phyloP scores from a whole-genome alignment of 305 asterid species.

The Petunia hybrid region DNA sequence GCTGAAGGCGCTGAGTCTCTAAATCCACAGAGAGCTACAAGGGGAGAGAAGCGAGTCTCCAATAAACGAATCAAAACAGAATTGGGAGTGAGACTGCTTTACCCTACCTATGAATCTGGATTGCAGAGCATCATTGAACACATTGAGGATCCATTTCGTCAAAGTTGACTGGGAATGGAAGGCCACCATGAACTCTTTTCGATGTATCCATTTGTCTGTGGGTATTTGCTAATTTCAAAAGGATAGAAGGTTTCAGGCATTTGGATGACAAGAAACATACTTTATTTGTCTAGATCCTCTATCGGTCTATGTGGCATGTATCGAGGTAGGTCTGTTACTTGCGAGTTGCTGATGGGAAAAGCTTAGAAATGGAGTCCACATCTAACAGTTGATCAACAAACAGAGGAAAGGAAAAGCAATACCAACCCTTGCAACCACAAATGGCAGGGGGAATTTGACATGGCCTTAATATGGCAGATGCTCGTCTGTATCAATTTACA shows the following conservation, averaged over 20 bases:
- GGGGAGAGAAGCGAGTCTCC: conserved; percentile 78
- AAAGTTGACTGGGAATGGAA: conserved; percentile 22
- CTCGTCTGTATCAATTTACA: too few species aligned
- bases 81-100: conserved; percentile 65
- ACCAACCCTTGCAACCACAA: too few species aligned
- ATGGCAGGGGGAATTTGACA: too few species aligned
- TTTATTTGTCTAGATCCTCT: too few species aligned
- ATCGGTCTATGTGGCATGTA: too few species aligned
- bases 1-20: conserved; percentile 43
- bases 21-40: conserved; percentile 34
- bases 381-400: too few species aligned
- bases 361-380: too few species aligned
- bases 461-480: too few species aligned
- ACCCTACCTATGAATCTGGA: conserved; percentile 80
- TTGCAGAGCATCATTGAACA: conserved; percentile 60
- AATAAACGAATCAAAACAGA: conserved; percentile 77
- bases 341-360: too few species aligned
- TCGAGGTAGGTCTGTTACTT: too few species aligned
- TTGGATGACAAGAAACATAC: not conserved
- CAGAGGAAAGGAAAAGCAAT: too few species aligned
- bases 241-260: not conserved
- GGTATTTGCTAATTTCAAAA: not conserved
- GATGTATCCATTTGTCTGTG: not conserved
- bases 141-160: conserved; percentile 37
- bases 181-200: not conserved